Base-by-base conservation (phyloP, 768 basidiomycete genomes). In the Trametes elegans region DNA sequence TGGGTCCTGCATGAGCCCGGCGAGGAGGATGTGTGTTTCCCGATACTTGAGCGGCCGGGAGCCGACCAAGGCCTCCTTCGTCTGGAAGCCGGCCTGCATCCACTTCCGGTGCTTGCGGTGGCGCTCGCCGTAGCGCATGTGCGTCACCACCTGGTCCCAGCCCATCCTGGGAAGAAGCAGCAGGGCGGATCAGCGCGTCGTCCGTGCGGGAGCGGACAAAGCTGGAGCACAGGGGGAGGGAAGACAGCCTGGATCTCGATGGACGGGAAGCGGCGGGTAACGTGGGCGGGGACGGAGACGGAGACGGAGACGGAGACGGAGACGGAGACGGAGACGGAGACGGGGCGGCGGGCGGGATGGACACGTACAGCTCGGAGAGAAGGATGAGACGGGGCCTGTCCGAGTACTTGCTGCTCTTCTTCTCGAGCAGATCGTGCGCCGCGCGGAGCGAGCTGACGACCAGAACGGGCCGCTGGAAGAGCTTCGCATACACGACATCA, bases 371-470 rank as follows among this genome's bases (percentile, higher is more conserved):
- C 46, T 70, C 68, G 18, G 44, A 47, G 5, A 66, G 39, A 14
- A 70, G 57, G 35, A 68, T 59, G 19, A 72, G 49, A 4, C 58
- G 60, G 3, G 73, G 73, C 2, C 73, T 62, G 57, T 66, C 70
- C 13, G 73, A 70, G 55, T 70, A 73, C 31, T 66, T 69, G 11
- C 53, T 36, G 44, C 68, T 64, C 9, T 67, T 64, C 49, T 68
- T 68, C 45, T 72, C 71, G 49, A 74, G 54, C 16, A 74, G 64
- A 34, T 73, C 73, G 14, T 54, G 59, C 23, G 71, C 71, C n/a
- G 64, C 67, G 31, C 59, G 43, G n/a, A 64, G 38, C 3, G 73
- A 68, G 55, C 70, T 72, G 29, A 74, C 44, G 8, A 74, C 59
- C 13, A 74, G 31, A 35, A 70, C 57, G 5, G 69, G 59, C 19